Percentiles rank a stretch among this genome's conserved stretches.
These are phyloP conservation scores for Rhododendron williamsianum DNA, from an alignment of 148 eudicot genomes.

Conservation along the genomic window DNA sequence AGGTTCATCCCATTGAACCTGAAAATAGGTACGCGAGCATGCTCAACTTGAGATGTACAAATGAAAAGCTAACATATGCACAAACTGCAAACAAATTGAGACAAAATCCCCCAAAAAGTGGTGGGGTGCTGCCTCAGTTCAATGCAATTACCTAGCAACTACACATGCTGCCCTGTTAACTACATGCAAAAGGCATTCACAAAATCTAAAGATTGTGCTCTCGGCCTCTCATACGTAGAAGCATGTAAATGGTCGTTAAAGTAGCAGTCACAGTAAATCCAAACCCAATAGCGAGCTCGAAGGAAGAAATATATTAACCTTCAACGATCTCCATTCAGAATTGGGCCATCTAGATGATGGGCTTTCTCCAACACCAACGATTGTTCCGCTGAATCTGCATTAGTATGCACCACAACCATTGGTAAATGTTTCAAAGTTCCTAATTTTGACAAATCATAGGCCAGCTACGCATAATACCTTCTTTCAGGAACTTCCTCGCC, in stretches of 20 bases:
- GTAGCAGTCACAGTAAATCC: neutral
- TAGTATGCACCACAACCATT: slow-evolving; percentile 10
- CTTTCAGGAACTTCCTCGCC: slow-evolving; percentile 94
- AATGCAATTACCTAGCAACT: neutral
- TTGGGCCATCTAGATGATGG: slow-evolving; percentile 67
- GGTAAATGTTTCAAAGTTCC: neutral
- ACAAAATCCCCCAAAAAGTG: neutral
- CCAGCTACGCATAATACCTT: slow-evolving; percentile 43
- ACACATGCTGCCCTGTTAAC: neutral
- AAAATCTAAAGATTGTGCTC: neutral
- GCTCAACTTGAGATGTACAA: neutral
- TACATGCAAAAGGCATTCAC: neutral
- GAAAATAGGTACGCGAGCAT: slow-evolving; percentile 8
- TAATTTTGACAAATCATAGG: neutral
- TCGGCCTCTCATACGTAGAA: neutral
- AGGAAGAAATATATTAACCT: slow-evolving; percentile 38
- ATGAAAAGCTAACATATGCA: neutral
- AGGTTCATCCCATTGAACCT: slow-evolving; percentile 99
- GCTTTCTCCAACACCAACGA: slow-evolving; percentile 69
- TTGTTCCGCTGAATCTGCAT: slow-evolving; percentile 88
- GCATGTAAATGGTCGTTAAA: neutral
- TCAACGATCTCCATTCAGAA: slow-evolving; percentile 92
- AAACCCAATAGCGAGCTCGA: neutral
- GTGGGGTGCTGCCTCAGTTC: neutral
- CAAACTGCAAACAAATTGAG: neutral